phyloP scores from a whole-genome alignment of 805 yeast genomes.

The Blastobotrys mokoenaii region DNA sequence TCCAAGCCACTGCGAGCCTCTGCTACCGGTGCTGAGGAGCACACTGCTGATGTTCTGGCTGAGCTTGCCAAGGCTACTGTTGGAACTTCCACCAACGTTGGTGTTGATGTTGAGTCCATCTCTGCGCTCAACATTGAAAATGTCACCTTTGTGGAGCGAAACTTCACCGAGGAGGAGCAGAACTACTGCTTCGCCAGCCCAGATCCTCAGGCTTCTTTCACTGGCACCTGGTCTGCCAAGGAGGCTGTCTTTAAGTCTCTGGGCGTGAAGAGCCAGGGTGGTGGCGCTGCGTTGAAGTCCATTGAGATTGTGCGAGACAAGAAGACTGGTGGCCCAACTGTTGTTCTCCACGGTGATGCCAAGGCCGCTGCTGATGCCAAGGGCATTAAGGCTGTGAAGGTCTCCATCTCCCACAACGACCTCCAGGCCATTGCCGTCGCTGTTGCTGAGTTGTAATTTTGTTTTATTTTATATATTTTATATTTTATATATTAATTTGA shows the following conservation, averaged over 20 bases:
- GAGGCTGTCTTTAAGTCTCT: constrained; percentile 97
- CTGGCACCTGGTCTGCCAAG: constrained; percentile 99
- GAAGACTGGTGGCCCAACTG: constrained; percentile 73
- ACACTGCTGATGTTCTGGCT: constrained; percentile 57
- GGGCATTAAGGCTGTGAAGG: constrained; percentile 65
- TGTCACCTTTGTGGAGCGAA: constrained; percentile 84
- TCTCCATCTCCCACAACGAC: constrained; percentile 94
- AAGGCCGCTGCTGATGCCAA: constrained; percentile 58
- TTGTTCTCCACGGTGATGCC: constrained; percentile 70
- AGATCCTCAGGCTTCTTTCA: constrained; percentile 77
- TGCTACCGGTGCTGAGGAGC: constrained; percentile 34
- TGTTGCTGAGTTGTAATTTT: constrained; percentile 31
- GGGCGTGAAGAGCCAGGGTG: constrained; percentile 84
- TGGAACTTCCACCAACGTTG: constrained; percentile 61
- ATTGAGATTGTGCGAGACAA: constrained; percentile 68
- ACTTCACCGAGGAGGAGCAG: constrained; percentile 78
- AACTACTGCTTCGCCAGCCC: constrained; percentile 69
- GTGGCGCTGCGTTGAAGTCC: constrained; percentile 87
- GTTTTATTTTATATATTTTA: background rate
- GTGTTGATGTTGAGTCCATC: constrained; percentile 93
- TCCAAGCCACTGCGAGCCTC: constrained; percentile 31
- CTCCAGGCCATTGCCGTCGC: constrained; percentile 98
- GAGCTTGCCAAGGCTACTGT: constrained; percentile 41
- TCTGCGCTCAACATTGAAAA: constrained; percentile 76
- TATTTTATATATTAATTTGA: too few species aligned